A percentile compares a stretch with the other conserved stretches of the same genome.
phyloP scores from a whole-genome alignment of 2,329 filamentous ascomycete genomes.

The Fusarium pseudocircinatum region DNA sequence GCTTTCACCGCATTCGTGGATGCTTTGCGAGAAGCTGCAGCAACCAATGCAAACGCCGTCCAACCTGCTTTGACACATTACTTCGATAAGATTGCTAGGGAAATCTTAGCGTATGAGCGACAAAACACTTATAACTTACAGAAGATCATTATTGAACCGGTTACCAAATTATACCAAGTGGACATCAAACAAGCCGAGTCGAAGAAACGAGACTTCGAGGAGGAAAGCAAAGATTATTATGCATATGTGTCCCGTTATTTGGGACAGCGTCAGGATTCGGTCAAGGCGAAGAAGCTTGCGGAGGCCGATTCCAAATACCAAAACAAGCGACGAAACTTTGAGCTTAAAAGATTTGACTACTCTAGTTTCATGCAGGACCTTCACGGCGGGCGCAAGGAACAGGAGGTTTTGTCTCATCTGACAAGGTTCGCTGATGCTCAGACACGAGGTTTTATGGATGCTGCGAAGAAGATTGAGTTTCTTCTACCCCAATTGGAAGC shows the following conservation, averaged over 20 bases:
- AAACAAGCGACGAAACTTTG: slow-evolving; percentile 90
- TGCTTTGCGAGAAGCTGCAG: slow-evolving; percentile 85
- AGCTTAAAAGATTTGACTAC: slow-evolving; percentile 97
- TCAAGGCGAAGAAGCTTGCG: slow-evolving; percentile 96
- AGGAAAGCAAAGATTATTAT: slow-evolving; percentile 99
- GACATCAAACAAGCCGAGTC: slow-evolving; percentile 98
- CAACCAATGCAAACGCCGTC: slow-evolving; percentile 94
- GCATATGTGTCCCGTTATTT: slow-evolving; percentile 93
- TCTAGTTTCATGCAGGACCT: slow-evolving; percentile 99
- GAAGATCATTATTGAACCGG: slow-evolving; percentile 92
- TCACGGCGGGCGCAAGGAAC: slow-evolving; percentile 98
- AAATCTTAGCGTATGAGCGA: slow-evolving; percentile 88
- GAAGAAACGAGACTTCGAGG: slow-evolving; percentile 98
- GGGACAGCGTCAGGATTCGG: slow-evolving; percentile 93
- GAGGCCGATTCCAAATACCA: slow-evolving; percentile 98
- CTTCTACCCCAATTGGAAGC: slow-evolving; percentile 92
- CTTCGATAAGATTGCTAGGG: slow-evolving; percentile 93
- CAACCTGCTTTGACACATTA: slow-evolving; percentile 97
- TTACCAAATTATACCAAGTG: slow-evolving; percentile 88
- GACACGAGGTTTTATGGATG: slow-evolving; percentile 80
- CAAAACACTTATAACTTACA: slow-evolving; percentile 87
- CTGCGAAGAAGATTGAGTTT: slow-evolving; percentile 86
- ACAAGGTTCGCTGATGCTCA: slow-evolving; percentile 95
- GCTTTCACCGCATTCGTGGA: slow-evolving; percentile 85
- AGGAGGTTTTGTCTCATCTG: slow-evolving; percentile 92